Base-by-base conservation (phyloP, 495 filamentous ascomycete species). In the Cryomyces minteri region DNA sequence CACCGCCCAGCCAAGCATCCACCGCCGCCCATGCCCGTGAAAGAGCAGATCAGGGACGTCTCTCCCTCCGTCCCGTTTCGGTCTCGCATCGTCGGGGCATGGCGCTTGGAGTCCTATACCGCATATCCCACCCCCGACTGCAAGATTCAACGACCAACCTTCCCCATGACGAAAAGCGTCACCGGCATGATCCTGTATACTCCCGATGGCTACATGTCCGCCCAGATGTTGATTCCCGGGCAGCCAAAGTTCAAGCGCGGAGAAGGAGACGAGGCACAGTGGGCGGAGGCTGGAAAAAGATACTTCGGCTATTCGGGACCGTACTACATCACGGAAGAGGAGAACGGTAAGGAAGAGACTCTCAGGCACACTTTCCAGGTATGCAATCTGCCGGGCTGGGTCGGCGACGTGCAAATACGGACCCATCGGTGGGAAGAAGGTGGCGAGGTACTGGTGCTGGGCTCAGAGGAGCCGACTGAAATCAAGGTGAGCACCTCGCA, bases 131-230 rank as follows among this genome's bases (percentile, higher is more conserved):
- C 52, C 4, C 42, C 48, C 2, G 39, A 14, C 4, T 56, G 44
- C 10, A 12, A 34, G 6, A 43, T 48, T 3, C 45, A 47, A 39
- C 42, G 50, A 31, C 46, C 53, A 4, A 55, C 52, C 41, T 57
- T 52, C 46, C 56, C 57, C 9, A 51, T 57, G 46, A 54, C 47
- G 8, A 45, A 47, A 32, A 48, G 52, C 41, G 56, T 51, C 32
- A 49, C 36, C 9, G 57, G 57, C 47, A 52, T 54, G 32, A 51
- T 58, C 40, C 50, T 57, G 41, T 60, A 58, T 48, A 56, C 56
- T 7, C 46, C 53, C 4, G 56, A 56, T 43, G 56, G 57, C 9
- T 60, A 60, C 48, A 57, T 60, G 56, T 58, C 53, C 4, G 54
- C 51, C 18, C 56, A 60, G 36, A 47, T 60, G 41, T 29, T 56